A percentile compares a stretch with the other conserved stretches of the same genome.
Conservation (phyloP, 2,329 filamentous ascomycete genomes). For the Fusarium sororula region DNA sequence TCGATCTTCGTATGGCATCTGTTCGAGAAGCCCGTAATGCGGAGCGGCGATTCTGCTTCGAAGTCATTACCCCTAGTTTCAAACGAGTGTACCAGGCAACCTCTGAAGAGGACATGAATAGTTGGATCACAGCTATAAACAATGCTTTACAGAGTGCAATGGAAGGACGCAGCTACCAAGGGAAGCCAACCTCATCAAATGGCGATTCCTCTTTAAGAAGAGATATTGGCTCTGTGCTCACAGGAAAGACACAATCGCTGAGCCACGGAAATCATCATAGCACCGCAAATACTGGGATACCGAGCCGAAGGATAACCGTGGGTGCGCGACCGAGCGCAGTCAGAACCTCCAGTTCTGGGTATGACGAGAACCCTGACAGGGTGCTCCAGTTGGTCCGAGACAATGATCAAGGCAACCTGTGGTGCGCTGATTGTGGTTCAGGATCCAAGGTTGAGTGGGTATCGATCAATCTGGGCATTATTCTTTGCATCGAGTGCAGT, state of each 20-base stretch:
- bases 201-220: constrained; percentile 71
- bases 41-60: constrained; percentile 95
- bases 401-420: constrained; percentile 89
- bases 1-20: constrained; percentile 95
- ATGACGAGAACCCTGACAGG: constrained; percentile 85
- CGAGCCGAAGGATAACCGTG: constrained; percentile 88
- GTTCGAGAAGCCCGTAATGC: constrained; percentile 95
- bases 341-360: constrained; percentile 74
- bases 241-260: constrained; percentile 85
- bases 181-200: constrained; percentile 55
- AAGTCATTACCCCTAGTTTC: constrained; percentile 96
- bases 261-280: constrained; percentile 62
- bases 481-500: constrained; percentile 97
- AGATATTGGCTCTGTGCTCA: constrained; percentile 92
- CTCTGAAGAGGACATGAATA: constrained; percentile 97
- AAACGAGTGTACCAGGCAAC: constrained; percentile 98
- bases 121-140: constrained; percentile 96
- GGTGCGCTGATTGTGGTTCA: constrained; percentile 94
- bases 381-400: constrained; percentile 88
- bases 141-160: constrained; percentile 97
- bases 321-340: constrained; percentile 82
- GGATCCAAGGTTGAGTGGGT: constrained; percentile 97
- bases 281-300: constrained; percentile 61
- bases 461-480: constrained; percentile 95
- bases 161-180: constrained; percentile 75